Percentiles rank a stretch among this genome's conserved stretches.
Conservation (phyloP, 164 flowering plant genomes). For the Echeveria elegans region DNA sequence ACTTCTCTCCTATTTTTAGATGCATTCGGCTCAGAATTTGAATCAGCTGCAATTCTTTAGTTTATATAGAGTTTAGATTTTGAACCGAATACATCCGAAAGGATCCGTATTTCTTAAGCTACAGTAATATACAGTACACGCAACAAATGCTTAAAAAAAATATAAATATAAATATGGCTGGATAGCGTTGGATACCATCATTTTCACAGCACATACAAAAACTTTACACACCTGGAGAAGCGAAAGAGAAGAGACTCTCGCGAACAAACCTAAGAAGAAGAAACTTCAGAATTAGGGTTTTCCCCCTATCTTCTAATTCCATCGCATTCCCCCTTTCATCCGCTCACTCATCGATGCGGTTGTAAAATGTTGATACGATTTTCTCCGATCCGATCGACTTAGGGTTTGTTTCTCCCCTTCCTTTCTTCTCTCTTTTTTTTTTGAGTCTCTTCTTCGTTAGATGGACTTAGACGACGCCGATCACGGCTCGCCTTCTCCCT, state of each 20-base stretch:
- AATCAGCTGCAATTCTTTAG: too few relatives aligned
- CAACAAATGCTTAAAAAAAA: too few relatives aligned
- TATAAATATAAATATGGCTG: too few relatives aligned
- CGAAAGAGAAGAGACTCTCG: too few relatives aligned
- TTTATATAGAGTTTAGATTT: too few relatives aligned
- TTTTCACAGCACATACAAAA: neutral
- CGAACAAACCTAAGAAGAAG: too few relatives aligned
- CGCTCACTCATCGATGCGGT: too few relatives aligned
- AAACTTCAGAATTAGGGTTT: neutral
- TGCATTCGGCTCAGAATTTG: too few relatives aligned
- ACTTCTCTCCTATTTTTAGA: too few relatives aligned
- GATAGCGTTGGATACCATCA: neutral
- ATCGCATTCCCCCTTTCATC: neutral
- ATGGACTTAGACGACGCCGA: constrained; percentile 6
- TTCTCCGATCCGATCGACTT: constrained; percentile 27
- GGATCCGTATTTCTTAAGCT: too few relatives aligned
- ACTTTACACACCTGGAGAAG: constrained; percentile 4
- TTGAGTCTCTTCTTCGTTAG: neutral
- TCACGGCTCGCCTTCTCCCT: neutral
- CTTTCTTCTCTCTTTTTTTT: constrained; percentile 41
- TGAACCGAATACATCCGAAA: too few relatives aligned
- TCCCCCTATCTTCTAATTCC: neutral
- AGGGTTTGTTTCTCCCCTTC: neutral
- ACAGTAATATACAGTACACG: too few relatives aligned
- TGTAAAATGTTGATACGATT: constrained; percentile 22